Base-by-base conservation (phyloP, 768 basidiomycete genomes). In the Suillus plorans region DNA sequence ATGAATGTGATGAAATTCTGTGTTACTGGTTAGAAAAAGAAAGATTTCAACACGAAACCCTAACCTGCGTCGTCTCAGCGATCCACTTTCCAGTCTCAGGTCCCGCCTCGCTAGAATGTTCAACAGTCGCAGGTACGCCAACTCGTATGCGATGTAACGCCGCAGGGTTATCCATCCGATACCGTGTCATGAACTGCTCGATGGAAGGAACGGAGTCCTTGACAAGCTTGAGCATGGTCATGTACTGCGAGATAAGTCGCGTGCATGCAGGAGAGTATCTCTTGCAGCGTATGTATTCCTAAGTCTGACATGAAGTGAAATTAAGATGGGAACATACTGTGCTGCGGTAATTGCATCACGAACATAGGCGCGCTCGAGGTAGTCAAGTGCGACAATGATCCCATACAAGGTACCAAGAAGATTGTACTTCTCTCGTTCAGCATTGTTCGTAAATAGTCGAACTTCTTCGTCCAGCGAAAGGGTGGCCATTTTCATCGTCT, bases 1-100 rank as follows among this genome's bases (percentile, higher is more conserved):
- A 99, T 97, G 69, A 99, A 96, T 0, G 97, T 99, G 69, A 99
- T 99, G 67, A 99, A 99, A 74, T 89, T 91, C 95, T 98, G 70
- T 1, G 64, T n/a, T 59, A 5, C 1, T 49, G 22, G 56, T 44
- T 41, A 63, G 50, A 37, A n/a, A 45, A n/a, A 12, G 31, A 28
- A n/a, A 56, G 14, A 61, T 13, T 22, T 37, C 39, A 49, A 50
- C 18, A 50, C 3, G 52, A 20, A 52, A 53, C 16, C 70, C 76
- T 55, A 42, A 93, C 96, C 85, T 97, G 94, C 0, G 97, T 99
- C 6, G 97, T 98, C 77, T 98, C 94, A 10, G 97, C 97, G 31
- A 99, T 94, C 92, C 93, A 95, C 77, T 98, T 97, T 42, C 92
- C 92, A 0, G 93, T 94, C 77, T 98, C 96, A 13, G 91, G 91